Conservation (phyloP, 2,329 filamentous ascomycete genomes). For the Talaromyces albobiverticillius region DNA sequence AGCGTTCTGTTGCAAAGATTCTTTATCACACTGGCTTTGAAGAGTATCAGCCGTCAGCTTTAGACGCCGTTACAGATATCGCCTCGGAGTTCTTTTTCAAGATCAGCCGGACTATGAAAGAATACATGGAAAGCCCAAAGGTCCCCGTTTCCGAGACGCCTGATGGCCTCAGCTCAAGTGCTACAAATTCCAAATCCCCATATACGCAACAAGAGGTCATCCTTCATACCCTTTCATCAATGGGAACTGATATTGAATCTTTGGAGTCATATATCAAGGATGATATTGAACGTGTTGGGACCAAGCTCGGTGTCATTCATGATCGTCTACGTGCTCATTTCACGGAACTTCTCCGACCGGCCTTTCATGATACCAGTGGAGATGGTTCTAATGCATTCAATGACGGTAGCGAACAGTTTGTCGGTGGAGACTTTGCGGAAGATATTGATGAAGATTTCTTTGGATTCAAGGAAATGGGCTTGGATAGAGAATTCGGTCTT, state of each 20-base stretch:
- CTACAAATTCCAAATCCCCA: constrained; percentile 57
- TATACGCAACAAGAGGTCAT: constrained; percentile 83
- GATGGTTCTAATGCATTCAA: constrained; percentile 92
- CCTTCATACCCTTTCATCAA: constrained; percentile 79
- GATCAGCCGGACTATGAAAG: constrained; percentile 72
- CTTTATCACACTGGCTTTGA: constrained; percentile 97
- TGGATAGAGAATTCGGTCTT: constrained; percentile 86
- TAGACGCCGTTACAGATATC: constrained; percentile 86
- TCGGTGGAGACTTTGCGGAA: constrained; percentile 94
- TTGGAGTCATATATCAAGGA: constrained; percentile 88
- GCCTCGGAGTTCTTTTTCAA: constrained; percentile 88
- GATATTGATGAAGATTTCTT: constrained; percentile 99
- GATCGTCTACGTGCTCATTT: constrained; percentile 93
- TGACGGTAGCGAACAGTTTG: constrained; percentile 94
- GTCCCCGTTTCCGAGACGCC: constrained; percentile 53
- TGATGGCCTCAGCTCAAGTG: constrained; percentile 38
- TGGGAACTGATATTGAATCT: constrained; percentile 75
- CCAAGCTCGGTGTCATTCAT: constrained; percentile 78
- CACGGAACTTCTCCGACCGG: constrained; percentile 87
- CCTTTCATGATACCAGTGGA: constrained; percentile 72
- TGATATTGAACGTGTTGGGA: constrained; percentile 80
- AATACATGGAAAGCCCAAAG: constrained; percentile 81
- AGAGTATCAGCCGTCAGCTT: constrained; percentile 89
- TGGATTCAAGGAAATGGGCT: constrained; percentile 89
- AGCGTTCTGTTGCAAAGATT: constrained; percentile 88